phyloP scores from a whole-genome alignment of 2,329 filamentous ascomycete genomes.

The Aspergillus uvarum region DNA sequence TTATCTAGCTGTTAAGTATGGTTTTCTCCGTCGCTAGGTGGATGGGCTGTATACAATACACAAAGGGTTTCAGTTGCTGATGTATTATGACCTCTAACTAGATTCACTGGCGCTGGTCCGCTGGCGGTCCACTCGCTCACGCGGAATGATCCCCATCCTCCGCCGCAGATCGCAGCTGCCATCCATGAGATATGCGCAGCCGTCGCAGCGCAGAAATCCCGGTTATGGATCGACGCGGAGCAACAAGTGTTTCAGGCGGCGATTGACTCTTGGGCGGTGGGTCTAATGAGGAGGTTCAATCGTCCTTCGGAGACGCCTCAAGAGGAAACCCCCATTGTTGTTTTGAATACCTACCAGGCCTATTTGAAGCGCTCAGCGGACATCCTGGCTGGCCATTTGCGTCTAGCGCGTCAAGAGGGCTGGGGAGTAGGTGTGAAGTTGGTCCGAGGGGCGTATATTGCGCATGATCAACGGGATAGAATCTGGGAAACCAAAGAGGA shows the following conservation, averaged over 20 bases:
- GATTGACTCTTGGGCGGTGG: slow-evolving; percentile 49
- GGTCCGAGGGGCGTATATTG: slow-evolving; percentile 49
- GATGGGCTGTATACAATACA: neutral
- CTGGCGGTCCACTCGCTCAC: slow-evolving; percentile 39
- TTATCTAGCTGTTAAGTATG: slow-evolving; percentile 47
- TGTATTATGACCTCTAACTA: slow-evolving; percentile 15
- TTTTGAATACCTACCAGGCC: slow-evolving; percentile 48
- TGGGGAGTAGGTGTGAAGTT: slow-evolving; percentile 48
- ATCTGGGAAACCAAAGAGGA: slow-evolving; percentile 42
- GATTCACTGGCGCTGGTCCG: slow-evolving; percentile 47
- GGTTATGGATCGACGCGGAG: slow-evolving; percentile 52
- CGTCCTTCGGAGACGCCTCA: slow-evolving; percentile 4
- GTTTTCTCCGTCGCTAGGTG: neutral
- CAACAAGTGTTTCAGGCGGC: slow-evolving; percentile 46
- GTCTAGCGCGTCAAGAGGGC: slow-evolving; percentile 39
- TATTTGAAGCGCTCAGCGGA: slow-evolving; percentile 45
- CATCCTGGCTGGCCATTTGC: slow-evolving; percentile 41
- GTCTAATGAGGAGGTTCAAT: slow-evolving; percentile 49
- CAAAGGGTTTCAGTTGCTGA: neutral
- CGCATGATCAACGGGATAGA: slow-evolving; percentile 35
- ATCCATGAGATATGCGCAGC: slow-evolving; percentile 40
- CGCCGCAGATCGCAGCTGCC: slow-evolving; percentile 34
- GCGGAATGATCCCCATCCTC: slow-evolving; percentile 31
- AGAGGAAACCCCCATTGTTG: slow-evolving; percentile 23
- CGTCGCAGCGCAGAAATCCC: slow-evolving; percentile 34